Conservation (phyloP, 129 eudicot genomes). For the Smallanthus sonchifolius region DNA sequence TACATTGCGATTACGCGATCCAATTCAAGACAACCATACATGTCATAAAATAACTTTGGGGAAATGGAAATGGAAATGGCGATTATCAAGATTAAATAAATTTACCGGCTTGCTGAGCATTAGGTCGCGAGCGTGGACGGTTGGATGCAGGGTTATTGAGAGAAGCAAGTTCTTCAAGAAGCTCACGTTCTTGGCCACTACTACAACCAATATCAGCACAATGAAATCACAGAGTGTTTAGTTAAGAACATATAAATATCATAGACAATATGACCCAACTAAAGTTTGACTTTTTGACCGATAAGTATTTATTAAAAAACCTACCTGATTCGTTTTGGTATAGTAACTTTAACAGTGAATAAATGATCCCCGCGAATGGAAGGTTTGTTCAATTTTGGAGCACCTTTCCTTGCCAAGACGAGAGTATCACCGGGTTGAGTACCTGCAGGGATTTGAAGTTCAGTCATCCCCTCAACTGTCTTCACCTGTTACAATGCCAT, state of each 20-base stretch:
- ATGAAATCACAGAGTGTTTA: conserved; percentile 1
- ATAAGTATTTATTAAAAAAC: background rate
- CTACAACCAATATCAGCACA: conserved; percentile 17
- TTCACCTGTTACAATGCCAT: conserved; percentile 59
- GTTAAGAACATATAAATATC: background rate
- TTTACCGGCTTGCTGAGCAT: conserved; percentile 58
- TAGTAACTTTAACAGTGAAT: conserved; percentile 76
- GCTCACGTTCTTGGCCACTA: conserved; percentile 77
- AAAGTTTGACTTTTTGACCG: background rate
- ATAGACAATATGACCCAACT: background rate
- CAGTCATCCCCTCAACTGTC: conserved; percentile 87
- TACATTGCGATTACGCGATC: no score
- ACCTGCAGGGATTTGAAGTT: conserved; percentile 88
- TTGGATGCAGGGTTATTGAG: conserved; percentile 43
- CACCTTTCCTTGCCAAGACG: conserved; percentile 92
- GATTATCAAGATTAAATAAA: background rate
- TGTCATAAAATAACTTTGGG: no score
- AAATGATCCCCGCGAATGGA: conserved; percentile 98
- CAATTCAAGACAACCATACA: no score
- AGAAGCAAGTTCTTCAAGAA: conserved; percentile 87
- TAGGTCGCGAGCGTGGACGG: conserved; percentile 53
- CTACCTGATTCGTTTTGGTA: conserved; percentile 92
- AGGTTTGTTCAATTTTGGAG: conserved; percentile 85
- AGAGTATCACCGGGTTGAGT: conserved; percentile 98
- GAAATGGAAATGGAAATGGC: background rate